These are phyloP conservation scores for Stephania japonica DNA, from an alignment of 164 flowering plant species.

Conservation along the genomic window DNA sequence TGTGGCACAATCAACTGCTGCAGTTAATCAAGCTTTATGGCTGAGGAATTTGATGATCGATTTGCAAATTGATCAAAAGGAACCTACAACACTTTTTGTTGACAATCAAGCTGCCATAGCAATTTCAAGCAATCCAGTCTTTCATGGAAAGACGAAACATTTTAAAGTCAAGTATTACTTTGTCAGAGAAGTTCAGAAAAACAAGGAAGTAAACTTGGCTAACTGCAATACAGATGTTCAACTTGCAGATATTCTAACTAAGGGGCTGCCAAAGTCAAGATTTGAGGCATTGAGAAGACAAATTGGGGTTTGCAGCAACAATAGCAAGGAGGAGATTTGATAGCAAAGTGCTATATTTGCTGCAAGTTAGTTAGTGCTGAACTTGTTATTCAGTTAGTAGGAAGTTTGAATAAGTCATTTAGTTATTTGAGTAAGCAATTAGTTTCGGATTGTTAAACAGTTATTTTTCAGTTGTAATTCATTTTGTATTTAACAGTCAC, in stretches of 20 bases:
- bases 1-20: neutral
- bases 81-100: neutral
- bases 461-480: too few species aligned
- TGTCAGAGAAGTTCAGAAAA: neutral
- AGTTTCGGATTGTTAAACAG: too few species aligned
- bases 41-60: neutral
- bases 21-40: neutral
- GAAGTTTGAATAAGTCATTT: too few species aligned
- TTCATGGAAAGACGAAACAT: neutral
- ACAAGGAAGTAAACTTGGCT: neutral
- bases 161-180: neutral
- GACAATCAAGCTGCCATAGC: neutral
- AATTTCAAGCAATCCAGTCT: neutral
- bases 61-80: neutral
- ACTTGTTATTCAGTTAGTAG: too few species aligned
- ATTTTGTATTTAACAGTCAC: too few species aligned
- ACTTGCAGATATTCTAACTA: neutral
- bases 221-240: neutral
- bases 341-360: neutral
- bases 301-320: neutral
- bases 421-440: too few species aligned
- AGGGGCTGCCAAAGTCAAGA: neutral
- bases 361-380: neutral
- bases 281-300: neutral
- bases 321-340: neutral